phyloP scores from a whole-genome alignment of 1,139 yeast species.

The Zygotorulaspora mrakii region DNA sequence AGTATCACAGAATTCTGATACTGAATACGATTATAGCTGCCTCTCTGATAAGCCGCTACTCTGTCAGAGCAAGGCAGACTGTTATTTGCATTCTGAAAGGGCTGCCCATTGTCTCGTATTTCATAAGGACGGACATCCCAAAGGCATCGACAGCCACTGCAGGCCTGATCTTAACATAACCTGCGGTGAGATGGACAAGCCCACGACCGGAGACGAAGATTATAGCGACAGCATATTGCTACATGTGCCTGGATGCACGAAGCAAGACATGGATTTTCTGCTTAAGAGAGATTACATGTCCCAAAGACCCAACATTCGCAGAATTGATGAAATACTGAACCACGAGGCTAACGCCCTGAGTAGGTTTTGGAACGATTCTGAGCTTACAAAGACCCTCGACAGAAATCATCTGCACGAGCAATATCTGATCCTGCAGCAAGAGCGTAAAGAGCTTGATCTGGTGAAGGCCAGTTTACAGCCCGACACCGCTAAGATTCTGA shows the following conservation, averaged over 20 bases:
- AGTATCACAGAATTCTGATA: slow-evolving; percentile 2
- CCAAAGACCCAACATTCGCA: slow-evolving; percentile 21
- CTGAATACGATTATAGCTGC: slow-evolving; percentile 27
- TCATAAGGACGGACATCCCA: slow-evolving; percentile 24
- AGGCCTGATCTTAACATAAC: slow-evolving; percentile 30
- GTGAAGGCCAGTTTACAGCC: slow-evolving; percentile 4
- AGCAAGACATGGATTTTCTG: slow-evolving; percentile 14
- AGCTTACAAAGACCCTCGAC: slow-evolving; percentile 18
- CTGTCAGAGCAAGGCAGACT: slow-evolving; percentile 26
- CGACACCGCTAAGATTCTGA: neutral
- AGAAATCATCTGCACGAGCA: slow-evolving; percentile 24
- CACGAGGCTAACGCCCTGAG: slow-evolving; percentile 21
- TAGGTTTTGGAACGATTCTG: slow-evolving; percentile 24
- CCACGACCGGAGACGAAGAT: slow-evolving; percentile 5
- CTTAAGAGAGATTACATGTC: slow-evolving; percentile 12
- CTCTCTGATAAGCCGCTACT: slow-evolving; percentile 24
- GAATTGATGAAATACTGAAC: slow-evolving; percentile 20
- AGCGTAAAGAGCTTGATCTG: slow-evolving; percentile 14
- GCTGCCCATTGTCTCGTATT: slow-evolving; percentile 34
- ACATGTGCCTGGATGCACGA: slow-evolving; percentile 20
- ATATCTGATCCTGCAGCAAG: slow-evolving; percentile 20
- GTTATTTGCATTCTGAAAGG: slow-evolving; percentile 24
- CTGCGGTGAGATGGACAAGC: slow-evolving; percentile 27
- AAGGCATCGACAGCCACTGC: slow-evolving; percentile 15
- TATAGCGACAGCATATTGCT: slow-evolving; percentile 10